Evolutionary conservation across 306 rosid genomes (phyloP).

Genomic region (Sesbania bispinosa): DNA sequence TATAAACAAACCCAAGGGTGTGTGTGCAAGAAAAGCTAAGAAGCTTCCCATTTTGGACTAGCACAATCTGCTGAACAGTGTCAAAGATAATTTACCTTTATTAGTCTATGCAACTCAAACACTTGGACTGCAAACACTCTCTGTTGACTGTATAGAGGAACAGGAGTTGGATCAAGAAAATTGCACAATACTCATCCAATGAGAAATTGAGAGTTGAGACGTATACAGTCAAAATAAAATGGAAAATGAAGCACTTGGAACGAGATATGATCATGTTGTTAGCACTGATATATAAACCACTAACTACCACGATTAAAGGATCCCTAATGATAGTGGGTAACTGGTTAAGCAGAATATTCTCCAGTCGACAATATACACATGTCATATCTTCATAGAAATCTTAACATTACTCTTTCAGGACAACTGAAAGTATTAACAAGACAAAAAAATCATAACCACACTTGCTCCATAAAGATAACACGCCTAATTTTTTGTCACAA

Average conservation of each 20-base stretch:
- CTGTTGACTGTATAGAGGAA: conserved; percentile 80
- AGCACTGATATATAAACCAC: conserved; percentile 2
- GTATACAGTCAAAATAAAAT: conserved; percentile 23
- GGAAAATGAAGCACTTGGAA: conserved; percentile 26
- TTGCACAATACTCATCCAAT: conserved; percentile 29
- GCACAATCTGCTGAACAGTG: conserved; percentile 16
- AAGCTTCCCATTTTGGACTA: conserved; percentile 23
- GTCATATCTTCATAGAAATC: conserved; percentile 16
- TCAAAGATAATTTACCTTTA: conserved; percentile 54
- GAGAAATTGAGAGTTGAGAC: conserved; percentile 24
- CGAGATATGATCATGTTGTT: conserved; percentile 10
- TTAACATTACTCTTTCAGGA: not conserved
- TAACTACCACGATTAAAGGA: conserved; percentile 9
- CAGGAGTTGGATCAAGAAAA: conserved; percentile 58
- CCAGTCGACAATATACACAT: not conserved
- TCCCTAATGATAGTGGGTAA: conserved; percentile 3
- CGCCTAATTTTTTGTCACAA: not conserved
- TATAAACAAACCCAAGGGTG: not conserved
- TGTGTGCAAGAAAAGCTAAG: not conserved
- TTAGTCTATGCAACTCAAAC: conserved; percentile 73
- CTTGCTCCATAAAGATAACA: not conserved
- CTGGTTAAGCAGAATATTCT: not conserved
- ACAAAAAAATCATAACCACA: not conserved
- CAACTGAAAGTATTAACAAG: not conserved
- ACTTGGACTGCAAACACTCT: conserved; percentile 76